Evolutionary conservation across 139 green algal genomes (phyloP).

Genomic region (Ulvella scutata): DNA sequence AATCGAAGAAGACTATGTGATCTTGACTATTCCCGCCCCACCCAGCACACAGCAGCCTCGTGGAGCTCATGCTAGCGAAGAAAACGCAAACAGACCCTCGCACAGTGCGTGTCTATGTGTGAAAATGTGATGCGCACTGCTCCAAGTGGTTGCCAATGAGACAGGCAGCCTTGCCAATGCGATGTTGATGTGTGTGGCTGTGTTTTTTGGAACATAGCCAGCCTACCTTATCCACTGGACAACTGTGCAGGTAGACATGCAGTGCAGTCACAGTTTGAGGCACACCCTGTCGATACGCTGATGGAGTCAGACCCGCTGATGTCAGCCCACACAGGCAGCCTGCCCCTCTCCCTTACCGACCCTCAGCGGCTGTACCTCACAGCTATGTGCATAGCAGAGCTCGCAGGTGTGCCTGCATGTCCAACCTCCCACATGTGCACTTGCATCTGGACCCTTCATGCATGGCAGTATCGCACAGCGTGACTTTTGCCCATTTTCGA

Average conservation of each 20-base stretch:
- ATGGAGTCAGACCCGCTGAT: background rate
- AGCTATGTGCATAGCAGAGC: background rate
- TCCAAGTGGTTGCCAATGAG: no score
- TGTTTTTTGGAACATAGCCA: no score
- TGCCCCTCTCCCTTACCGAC: background rate
- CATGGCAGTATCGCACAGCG: no score
- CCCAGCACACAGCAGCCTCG: background rate
- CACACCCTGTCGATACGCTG: background rate
- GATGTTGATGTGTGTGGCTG: no score
- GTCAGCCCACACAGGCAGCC: background rate
- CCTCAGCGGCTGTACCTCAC: background rate
- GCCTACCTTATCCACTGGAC: no score
- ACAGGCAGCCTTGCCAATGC: no score
- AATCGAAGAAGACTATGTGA: conserved; percentile 1
- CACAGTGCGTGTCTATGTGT: background rate
- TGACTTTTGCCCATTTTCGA: no score
- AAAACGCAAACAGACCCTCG: background rate
- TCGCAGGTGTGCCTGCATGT: background rate
- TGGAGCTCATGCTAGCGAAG: no score
- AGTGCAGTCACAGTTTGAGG: background rate
- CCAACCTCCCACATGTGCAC: background rate
- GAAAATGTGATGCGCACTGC: no score
- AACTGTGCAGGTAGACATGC: background rate
- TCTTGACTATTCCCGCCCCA: background rate
- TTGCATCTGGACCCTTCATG: background rate